Base-by-base conservation (phyloP, 2,329 filamentous ascomycete genomes). In the Phialophora chinensis region DNA sequence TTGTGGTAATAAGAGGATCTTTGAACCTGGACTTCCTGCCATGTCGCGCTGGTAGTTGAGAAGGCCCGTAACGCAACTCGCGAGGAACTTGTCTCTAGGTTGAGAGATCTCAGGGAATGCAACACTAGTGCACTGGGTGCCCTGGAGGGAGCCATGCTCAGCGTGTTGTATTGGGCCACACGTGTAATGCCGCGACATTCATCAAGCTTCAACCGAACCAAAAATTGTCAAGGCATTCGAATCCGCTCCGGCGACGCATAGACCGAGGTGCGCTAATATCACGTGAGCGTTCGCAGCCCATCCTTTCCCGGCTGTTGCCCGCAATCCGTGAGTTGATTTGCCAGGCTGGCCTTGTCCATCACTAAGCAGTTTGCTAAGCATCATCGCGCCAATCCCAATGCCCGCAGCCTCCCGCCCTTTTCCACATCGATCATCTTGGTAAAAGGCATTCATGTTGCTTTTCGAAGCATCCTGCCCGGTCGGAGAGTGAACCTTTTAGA, bases 1-100 rank as follows among this genome's bases (percentile, higher is more conserved):
- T 76, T 72, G 70, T 77, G 79, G 74, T 80, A 76, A 72, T 81
- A 81, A 38, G 71, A 69, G 49, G 80, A 75, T 73, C 72, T 77
- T 67, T 75, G 67, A 27, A 72, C 61, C 71, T 80, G 77, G 62
- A 75, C 73, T 75, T 84, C 62, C 31, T 71, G 63, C 57, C 12
- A 55, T 44, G 54, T 33, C 53, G 60, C 44, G 56, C 59, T 55
- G 33, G 66, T 65, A 8, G 69, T 68, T 6, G 68, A 57, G 57
- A 72, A 63, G 27, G 52, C 27, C 20, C 70, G 66, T 20, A 59
- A 33, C 7, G 54, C 55, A 11, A 33, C 20, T 23, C 50, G 31
- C 10, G 62, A 29, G 8, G 55, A 27, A 7, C 66, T 53, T 11
- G 47, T 60, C 20, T 67, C 67, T 29, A 70, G 47, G 33, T 63